Base-by-base conservation (phyloP, 768 basidiomycete species). In the Russula emetica region DNA sequence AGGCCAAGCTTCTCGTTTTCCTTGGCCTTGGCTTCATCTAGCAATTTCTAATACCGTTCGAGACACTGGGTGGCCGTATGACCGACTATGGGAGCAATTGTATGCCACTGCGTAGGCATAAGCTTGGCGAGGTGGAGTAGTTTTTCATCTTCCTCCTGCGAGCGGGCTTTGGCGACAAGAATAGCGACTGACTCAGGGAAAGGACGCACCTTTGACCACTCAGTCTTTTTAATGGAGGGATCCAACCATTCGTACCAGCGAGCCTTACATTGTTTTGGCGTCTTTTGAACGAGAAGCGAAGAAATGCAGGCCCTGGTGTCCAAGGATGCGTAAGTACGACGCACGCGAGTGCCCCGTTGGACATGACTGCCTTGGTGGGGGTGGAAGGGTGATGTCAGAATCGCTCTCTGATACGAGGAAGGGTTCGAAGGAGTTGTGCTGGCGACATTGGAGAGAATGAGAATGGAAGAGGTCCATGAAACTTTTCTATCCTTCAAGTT, bases 221-320 rank as follows among this genome's bases (percentile, higher is more conserved):
- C 97, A 18, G 96, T 98, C 81, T 99, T 99, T 77, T 98, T 98
- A 77, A 98, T 99, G 57, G 94, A 95, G 7, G 97, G 97, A 77
- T 99, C 97, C 55, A 98, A 79, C 97, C 97, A 98, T 78, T 98
- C 96, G 72, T 96, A 98, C 96, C 96, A 98, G 45, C 94, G 90
- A 1, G 93, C 93, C 76, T 99, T 99, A 80, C 97, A 99, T 78
- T 99, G 97, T 74, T 99, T 99, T 13, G 97, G 94, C 2, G 97
- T 99, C 77, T 99, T 99, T 68, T 97, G 86, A 42, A 98, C 97
- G 57, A 99, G 85, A 34, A 99, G 80, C 36, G 96, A 98, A 13
- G 94, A 97, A 73, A 99, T 98, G 71, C 96, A 94, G 30, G 96
- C 96, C 95, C 92, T 91, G 52, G 58, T 20, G 32, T 8, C 49